A percentile compares a stretch with the other conserved stretches of the same genome.
These are phyloP conservation scores for Lentinula aciculospora DNA, from an alignment of 768 basidiomycete genomes.

Conservation along the genomic window DNA sequence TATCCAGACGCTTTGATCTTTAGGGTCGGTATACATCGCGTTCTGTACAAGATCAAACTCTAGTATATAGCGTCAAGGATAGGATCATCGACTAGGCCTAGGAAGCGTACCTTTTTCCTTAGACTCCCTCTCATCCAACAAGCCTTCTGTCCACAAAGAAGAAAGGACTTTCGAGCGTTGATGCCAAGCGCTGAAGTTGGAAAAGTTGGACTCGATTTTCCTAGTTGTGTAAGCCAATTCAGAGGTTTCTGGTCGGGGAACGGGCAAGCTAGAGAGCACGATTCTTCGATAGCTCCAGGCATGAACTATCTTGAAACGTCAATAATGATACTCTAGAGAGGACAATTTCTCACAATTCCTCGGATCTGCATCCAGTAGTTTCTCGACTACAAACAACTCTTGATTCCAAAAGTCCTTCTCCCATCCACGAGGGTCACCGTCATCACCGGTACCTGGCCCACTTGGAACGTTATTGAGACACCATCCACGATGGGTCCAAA, in stretches of 20 bases:
- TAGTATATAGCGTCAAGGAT: constrained; percentile 22
- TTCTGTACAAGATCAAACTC: constrained; percentile 92
- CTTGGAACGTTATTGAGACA: constrained; percentile 83
- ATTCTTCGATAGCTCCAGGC: constrained; percentile 95
- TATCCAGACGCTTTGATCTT: constrained; percentile 96
- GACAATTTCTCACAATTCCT: constrained; percentile 72
- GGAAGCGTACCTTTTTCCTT: constrained; percentile 60
- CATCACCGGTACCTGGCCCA: constrained; percentile 47
- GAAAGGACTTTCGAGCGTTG: constrained; percentile 82
- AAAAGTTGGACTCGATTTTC: constrained; percentile 93
- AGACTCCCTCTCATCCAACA: constrained; percentile 44
- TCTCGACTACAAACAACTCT: constrained; percentile 86
- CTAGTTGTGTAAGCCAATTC: constrained; percentile 83
- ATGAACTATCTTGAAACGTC: constrained; percentile 52
- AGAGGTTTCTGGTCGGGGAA: constrained; percentile 44
- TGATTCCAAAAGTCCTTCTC: constrained; percentile 74
- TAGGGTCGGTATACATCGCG: constrained; percentile 94
- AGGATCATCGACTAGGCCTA: background rate
- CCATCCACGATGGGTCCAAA: constrained; percentile 98
- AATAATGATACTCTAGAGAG: background rate
- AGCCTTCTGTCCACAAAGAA: constrained; percentile 57
- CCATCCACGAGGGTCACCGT: constrained; percentile 59
- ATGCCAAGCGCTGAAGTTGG: constrained; percentile 99
- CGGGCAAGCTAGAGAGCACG: constrained; percentile 66
- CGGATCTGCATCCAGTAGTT: constrained; percentile 86